Base-by-base conservation (phyloP, 2,329 filamentous ascomycete genomes). In the Calonectria multiphialidica region DNA sequence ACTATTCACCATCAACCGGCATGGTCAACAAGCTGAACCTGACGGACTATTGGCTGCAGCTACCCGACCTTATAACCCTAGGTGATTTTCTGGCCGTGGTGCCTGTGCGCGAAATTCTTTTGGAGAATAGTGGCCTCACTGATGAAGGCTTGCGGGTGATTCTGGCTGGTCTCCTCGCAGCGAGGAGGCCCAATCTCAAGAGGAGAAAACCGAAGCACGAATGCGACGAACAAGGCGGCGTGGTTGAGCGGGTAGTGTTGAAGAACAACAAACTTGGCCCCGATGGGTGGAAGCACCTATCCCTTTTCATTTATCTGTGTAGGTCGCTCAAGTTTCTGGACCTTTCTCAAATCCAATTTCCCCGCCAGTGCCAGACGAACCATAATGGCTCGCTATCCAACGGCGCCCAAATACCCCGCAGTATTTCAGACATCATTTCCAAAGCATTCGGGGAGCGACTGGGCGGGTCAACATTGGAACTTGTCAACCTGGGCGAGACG, bases 71-170 rank as follows among this genome's bases (percentile, higher is more conserved):
- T 30, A 84, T 96, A 63, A 98, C 97, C 0, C 88, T 99, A 2
- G 95, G 96, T 62, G 97, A 99, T 81, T 99, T 96, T 87, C 88
- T 99, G 47, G 96, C 97, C 6, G 92, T 99, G 8, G 96, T 98
- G 0, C 96, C 97, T 0, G 93, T 98, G 3, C 93, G 94, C 76
- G 95, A 97, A 79, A 85, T 99, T 0, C 88, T 97, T 8, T 85
- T 98, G 67, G 96, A 98, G 79, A 95, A 97, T 80, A 96, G 95
- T 72, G 94, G 95, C 7, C 85, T 99, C 44, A 94, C 90, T 1
- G 96, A 98, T 78, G 95, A 98, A 81, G 95, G 95, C 4, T 87
- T 98, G 8, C 90, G 97, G 21, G 93, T 98, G 21, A 91, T 98
- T 49, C 89, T 99, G 12, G 95, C 96, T 1, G 96, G 95, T 4